phyloP scores from a whole-genome alignment of 345 rosid genomes.

The Alliaria petiolata region DNA sequence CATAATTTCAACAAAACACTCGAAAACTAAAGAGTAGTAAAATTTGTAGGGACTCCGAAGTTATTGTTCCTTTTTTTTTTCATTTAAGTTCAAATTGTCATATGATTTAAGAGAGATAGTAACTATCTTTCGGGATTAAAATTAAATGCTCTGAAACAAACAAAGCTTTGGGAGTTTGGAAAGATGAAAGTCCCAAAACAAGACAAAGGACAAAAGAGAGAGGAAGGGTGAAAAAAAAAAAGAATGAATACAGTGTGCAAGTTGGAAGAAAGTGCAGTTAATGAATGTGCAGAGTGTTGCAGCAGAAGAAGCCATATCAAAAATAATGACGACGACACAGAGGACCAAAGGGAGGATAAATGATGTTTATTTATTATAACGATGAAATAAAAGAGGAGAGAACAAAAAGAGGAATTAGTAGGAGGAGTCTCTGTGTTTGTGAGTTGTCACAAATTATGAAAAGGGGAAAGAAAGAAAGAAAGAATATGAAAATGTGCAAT shows the following conservation, averaged over 20 bases:
- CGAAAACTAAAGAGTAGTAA: constrained; percentile 7
- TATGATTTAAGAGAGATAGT: not conserved
- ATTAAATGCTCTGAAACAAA: constrained; percentile 16
- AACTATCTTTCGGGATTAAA: not conserved
- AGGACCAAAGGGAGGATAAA: not conserved
- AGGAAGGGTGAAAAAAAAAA: not conserved
- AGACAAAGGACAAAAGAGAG: constrained; percentile 25
- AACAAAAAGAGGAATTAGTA: constrained; percentile 10
- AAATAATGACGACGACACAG: constrained; percentile 5
- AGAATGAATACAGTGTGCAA: constrained; percentile 1
- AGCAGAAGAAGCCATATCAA: constrained; percentile 9
- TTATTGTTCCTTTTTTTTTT: not conserved
- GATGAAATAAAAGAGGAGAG: not conserved
- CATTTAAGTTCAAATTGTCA: constrained; percentile 3
- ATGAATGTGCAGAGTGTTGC: constrained; percentile 31
- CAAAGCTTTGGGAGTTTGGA: constrained; percentile 14
- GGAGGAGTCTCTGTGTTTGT: constrained; percentile 4
- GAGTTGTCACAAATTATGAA: constrained; percentile 29
- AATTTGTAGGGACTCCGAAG: constrained; percentile 4
- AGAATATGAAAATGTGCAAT: constrained; percentile 17
- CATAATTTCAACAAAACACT: constrained; percentile 14
- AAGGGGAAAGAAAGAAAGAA: no score
- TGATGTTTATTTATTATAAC: not conserved
- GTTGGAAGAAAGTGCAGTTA: constrained; percentile 33
- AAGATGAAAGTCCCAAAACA: constrained; percentile 30